Evolutionary conservation across 106 monocot species (phyloP).

Genomic region (Dendrobium chrysotoxum): DNA sequence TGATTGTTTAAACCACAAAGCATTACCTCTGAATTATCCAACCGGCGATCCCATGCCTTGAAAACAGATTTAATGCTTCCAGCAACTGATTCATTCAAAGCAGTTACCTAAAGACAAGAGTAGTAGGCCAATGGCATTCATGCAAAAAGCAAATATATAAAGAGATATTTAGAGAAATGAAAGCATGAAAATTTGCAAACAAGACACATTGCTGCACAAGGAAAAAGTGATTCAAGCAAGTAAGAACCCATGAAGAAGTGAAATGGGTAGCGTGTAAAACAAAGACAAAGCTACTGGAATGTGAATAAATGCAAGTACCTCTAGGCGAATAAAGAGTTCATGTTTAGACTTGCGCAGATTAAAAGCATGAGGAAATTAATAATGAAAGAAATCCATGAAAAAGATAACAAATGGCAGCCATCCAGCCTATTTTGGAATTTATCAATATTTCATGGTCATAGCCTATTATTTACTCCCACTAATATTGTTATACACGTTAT

Average conservation of each 20-base stretch:
- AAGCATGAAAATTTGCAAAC: not conserved
- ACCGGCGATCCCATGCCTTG: conserved; percentile 63
- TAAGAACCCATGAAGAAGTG: not conserved
- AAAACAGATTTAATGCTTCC: conserved; percentile 78
- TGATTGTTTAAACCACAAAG: conserved; percentile 1
- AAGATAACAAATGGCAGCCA: not conserved
- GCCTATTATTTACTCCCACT: not conserved
- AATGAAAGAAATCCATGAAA: not conserved
- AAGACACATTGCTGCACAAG: not conserved
- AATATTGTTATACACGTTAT: not conserved
- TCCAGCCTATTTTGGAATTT: not conserved
- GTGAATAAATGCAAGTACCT: not conserved
- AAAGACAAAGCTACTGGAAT: not conserved
- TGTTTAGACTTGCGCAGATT: not conserved
- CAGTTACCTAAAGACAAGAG: conserved; percentile 36
- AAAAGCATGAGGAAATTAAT: not conserved
- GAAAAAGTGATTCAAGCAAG: too few species aligned
- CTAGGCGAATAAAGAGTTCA: not conserved
- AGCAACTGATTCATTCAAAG: conserved; percentile 67
- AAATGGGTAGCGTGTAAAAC: not conserved
- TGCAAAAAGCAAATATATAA: not conserved
- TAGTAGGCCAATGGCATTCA: not conserved
- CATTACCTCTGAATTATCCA: conserved; percentile 61
- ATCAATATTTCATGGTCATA: not conserved
- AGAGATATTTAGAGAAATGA: not conserved